Base-by-base conservation (phyloP, 2,329 filamentous ascomycete species). In the Neoascochyta sp. region DNA sequence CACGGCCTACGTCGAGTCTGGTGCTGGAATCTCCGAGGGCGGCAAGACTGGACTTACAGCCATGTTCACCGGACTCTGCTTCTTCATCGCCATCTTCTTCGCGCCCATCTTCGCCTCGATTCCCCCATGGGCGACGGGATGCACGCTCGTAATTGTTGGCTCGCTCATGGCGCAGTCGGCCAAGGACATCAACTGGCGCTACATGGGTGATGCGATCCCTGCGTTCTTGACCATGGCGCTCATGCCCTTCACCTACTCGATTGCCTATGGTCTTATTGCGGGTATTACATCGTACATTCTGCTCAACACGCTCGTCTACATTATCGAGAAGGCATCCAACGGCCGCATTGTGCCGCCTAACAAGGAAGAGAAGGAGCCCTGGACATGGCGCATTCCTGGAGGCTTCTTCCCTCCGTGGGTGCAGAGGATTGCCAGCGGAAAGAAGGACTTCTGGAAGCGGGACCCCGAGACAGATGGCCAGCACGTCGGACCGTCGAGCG, bases 191-290 rank as follows among this genome's bases (percentile, higher is more conserved):
- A 94, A 94, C 71, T 94, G 87, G 87, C 71, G 71, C 25, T 63
- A 94, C 64, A 71, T 86, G 39, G 86, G 86, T 29, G 87, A 94
- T 58, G 81, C 85, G 1, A 73, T 93, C 14, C 87, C 87, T 0
- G 86, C 87, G 3, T 93, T 93, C 66, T 68, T 93, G 19, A 88
- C 84, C 28, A 83, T 94, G 42, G 78, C 81, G 34, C 67, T 89
- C 39, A 93, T 94, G 87, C 86, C 87, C 0, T 92, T 93, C 65
- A 88, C 84, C 2, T 94, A 92, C 69, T 86, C 80, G 22, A 92
- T 93, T 52, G 85, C 87, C 9, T 85, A 93, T 53, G 87, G 87
- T 26, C 71, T 94, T 10, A 93, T 93, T 47, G 84, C 76, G 2
- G 85, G 86, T 29, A 83, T 93, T 50, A 71, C 81, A 51, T 78